Conservation (phyloP, 129 eudicot genomes). For the Heracleum sosnowskyi region DNA sequence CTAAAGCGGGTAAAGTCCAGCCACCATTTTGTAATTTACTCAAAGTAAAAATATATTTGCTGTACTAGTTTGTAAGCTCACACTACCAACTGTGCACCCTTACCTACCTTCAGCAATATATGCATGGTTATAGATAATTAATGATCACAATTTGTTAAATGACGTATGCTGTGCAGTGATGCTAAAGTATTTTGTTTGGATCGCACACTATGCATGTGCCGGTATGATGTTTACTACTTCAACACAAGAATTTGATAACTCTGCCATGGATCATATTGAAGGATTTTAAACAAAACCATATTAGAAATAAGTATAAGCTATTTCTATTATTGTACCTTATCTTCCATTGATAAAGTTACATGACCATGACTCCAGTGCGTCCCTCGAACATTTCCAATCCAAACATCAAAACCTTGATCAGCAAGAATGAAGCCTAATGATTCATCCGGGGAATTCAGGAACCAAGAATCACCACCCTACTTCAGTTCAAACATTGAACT, state of each 20-base stretch:
- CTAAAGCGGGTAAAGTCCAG: no score
- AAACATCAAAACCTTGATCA: conserved; percentile 84
- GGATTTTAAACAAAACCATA: not conserved
- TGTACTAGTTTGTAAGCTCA: no score
- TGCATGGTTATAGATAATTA: no score
- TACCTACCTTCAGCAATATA: no score
- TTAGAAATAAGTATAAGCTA: not conserved
- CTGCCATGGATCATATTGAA: not conserved
- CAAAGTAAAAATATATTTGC: not conserved
- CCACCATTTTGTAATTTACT: no score
- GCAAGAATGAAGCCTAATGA: conserved; percentile 92
- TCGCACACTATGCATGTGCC: not conserved
- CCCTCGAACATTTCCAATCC: conserved; percentile 95
- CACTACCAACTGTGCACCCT: no score
- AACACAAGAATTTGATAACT: not conserved
- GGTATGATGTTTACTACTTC: not conserved
- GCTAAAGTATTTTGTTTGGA: not conserved
- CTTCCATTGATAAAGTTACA: conserved; percentile 60
- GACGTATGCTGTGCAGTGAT: not conserved
- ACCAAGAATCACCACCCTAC: conserved; percentile 99
- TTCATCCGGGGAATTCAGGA: conserved; percentile 62
- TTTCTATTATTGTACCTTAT: conserved; percentile 42
- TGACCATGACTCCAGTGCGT: conserved; percentile 98
- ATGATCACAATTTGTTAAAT: not conserved
- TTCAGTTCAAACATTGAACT: conserved; percentile 4